Conservation (phyloP, 768 basidiomycete species). For the Pholiota conissans region DNA sequence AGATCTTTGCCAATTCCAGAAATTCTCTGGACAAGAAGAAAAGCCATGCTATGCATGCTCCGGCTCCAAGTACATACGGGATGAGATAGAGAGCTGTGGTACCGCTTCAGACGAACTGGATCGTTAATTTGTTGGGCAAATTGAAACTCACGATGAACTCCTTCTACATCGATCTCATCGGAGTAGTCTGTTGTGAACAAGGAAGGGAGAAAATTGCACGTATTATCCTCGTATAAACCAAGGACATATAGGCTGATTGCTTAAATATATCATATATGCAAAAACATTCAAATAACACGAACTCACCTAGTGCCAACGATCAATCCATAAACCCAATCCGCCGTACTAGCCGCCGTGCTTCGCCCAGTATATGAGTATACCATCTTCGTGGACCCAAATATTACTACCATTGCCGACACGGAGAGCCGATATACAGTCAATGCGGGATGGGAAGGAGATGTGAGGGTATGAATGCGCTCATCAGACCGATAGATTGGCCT, state of each 20-base stretch:
- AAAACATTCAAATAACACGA: neutral
- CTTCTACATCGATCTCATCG: too few species aligned
- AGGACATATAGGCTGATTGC: neutral
- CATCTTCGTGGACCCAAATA: constrained; percentile 1
- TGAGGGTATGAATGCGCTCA: neutral
- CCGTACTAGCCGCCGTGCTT: neutral
- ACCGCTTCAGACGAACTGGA: too few species aligned
- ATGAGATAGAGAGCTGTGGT: too few species aligned
- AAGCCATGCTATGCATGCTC: too few species aligned
- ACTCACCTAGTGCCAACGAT: neutral
- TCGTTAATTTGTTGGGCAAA: too few species aligned
- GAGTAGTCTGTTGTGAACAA: neutral
- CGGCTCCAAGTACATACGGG: too few species aligned
- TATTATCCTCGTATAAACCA: constrained; percentile 4
- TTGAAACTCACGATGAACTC: too few species aligned
- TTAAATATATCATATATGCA: neutral
- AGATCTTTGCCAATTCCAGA: too few species aligned
- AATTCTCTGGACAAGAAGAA: too few species aligned
- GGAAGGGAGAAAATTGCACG: neutral
- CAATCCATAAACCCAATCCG: neutral
- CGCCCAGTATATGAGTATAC: neutral
- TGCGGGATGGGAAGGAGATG: neutral
- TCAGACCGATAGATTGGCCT: neutral
- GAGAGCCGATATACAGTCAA: constrained; percentile 1
- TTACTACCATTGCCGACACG: neutral